These are phyloP conservation scores for Ophiostoma ips DNA, from an alignment of 2,329 filamentous ascomycete genomes.

Conservation along the genomic window DNA sequence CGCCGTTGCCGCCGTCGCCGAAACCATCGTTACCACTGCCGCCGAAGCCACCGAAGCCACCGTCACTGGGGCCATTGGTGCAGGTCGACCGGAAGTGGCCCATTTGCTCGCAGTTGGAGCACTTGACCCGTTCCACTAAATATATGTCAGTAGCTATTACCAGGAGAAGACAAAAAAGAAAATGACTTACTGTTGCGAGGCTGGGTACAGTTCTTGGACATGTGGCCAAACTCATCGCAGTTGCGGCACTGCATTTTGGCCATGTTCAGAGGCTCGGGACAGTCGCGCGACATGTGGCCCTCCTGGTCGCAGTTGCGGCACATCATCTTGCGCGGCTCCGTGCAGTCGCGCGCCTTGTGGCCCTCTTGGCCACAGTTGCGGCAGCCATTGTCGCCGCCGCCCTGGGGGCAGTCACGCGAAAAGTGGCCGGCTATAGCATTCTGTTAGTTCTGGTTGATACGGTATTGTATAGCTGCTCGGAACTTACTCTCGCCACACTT, in stretches of 20 bases:
- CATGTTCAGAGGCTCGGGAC: conserved; percentile 32
- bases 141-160: conserved; percentile 16
- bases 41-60: background rate
- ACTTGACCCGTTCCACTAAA: conserved; percentile 36
- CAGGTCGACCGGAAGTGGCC: conserved; percentile 30
- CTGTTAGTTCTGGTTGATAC: conserved; percentile 1
- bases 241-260: conserved; percentile 44
- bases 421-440: conserved; percentile 48
- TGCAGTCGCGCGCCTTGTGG: conserved; percentile 48
- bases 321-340: conserved; percentile 29
- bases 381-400: conserved; percentile 38
- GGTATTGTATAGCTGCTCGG: background rate
- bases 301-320: conserved; percentile 48
- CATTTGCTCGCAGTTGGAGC: conserved; percentile 39
- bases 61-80: conserved; percentile 13
- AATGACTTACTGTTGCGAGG: conserved; percentile 39
- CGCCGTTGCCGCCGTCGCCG: background rate
- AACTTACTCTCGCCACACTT: conserved; percentile 47
- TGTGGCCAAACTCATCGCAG: conserved; percentile 40
- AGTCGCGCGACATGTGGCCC: conserved; percentile 49
- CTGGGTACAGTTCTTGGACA: conserved; percentile 36
- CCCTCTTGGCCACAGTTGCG: conserved; percentile 52
- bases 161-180: background rate
- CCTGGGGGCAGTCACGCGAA: conserved; percentile 49
- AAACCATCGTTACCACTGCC: background rate